Evolutionary conservation across 495 filamentous ascomycete genomes (phyloP).

Genomic region (Rostrohypoxylon terebratum): DNA sequence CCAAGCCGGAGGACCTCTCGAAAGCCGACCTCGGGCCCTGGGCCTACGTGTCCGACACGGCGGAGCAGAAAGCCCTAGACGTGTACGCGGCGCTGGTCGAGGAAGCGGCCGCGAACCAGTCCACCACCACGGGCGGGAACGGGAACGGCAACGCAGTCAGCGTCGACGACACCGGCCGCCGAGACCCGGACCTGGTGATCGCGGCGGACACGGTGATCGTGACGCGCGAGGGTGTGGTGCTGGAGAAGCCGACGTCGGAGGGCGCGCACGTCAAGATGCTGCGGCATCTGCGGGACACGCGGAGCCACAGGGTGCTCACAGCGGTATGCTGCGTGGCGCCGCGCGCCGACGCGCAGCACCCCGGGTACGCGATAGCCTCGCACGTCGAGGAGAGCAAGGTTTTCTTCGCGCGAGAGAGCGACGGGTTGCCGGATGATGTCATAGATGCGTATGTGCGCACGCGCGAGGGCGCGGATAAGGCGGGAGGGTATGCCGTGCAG

Average conservation of each 20-base stretch:
- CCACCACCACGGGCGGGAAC: background rate
- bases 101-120: constrained; percentile 53
- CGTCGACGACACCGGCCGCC: constrained; percentile 23
- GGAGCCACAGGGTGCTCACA: constrained; percentile 81
- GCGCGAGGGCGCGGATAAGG: constrained; percentile 94
- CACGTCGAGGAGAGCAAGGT: constrained; percentile 90
- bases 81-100: constrained; percentile 79
- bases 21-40: constrained; percentile 80
- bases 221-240: constrained; percentile 74
- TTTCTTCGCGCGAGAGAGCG: constrained; percentile 76
- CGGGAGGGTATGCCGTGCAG: constrained; percentile 94
- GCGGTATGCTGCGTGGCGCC: constrained; percentile 85
- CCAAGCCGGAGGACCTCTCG: constrained; percentile 81
- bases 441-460: constrained; percentile 89
- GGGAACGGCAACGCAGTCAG: background rate
- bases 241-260: constrained; percentile 89
- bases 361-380: constrained; percentile 85
- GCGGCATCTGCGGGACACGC: constrained; percentile 76
- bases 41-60: constrained; percentile 91
- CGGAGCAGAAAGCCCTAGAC: constrained; percentile 78
- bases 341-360: constrained; percentile 76
- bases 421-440: constrained; percentile 74
- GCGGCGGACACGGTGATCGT: constrained; percentile 95
- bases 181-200: constrained; percentile 85
- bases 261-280: constrained; percentile 87